A percentile compares a stretch with the other conserved stretches of the same genome.
Conservation (phyloP, 768 basidiomycete species). For the Cystofilobasidium capitatum region DNA sequence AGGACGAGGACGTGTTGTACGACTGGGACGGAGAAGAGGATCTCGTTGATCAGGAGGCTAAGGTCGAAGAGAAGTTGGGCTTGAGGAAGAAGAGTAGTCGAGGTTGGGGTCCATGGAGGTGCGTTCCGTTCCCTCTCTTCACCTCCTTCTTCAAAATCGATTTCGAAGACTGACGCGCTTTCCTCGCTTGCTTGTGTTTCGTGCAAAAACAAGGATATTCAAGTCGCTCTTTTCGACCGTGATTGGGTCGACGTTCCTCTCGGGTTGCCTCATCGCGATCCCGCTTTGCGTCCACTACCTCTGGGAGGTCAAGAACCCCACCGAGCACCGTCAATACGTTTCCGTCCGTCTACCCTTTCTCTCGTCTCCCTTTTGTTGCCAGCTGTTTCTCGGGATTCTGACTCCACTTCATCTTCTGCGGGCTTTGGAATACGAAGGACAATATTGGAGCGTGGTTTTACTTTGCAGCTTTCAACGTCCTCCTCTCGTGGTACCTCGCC, state of each 20-base stretch:
- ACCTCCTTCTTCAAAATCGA: neutral
- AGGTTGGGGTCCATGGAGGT: slow-evolving; percentile 42
- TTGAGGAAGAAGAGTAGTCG: slow-evolving; percentile 38
- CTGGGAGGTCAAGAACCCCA: slow-evolving; percentile 49
- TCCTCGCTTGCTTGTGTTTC: neutral
- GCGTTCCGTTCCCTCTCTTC: neutral
- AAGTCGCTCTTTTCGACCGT: slow-evolving; percentile 57
- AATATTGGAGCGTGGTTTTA: slow-evolving; percentile 55
- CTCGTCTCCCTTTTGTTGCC: neutral
- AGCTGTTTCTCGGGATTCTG: neutral
- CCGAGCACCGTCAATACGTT: slow-evolving; percentile 51
- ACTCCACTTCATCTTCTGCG: neutral
- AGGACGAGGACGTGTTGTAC: slow-evolving; percentile 38
- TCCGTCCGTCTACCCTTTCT: slow-evolving; percentile 2
- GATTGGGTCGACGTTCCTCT: slow-evolving; percentile 59
- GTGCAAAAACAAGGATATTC: neutral
- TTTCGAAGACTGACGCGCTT: neutral
- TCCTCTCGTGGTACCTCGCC: slow-evolving; percentile 70
- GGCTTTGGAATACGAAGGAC: neutral
- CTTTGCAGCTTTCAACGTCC: slow-evolving; percentile 67
- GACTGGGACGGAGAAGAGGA: slow-evolving; percentile 75
- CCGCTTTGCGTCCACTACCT: slow-evolving; percentile 59
- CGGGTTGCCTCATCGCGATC: slow-evolving; percentile 53
- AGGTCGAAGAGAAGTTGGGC: slow-evolving; percentile 47
- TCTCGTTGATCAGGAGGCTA: slow-evolving; percentile 54